Evolutionary conservation across 2,329 filamentous ascomycete species (phyloP), one percentile per base, ranked within the genome.

Genomic region (Cyphellophora europaea): DNA sequence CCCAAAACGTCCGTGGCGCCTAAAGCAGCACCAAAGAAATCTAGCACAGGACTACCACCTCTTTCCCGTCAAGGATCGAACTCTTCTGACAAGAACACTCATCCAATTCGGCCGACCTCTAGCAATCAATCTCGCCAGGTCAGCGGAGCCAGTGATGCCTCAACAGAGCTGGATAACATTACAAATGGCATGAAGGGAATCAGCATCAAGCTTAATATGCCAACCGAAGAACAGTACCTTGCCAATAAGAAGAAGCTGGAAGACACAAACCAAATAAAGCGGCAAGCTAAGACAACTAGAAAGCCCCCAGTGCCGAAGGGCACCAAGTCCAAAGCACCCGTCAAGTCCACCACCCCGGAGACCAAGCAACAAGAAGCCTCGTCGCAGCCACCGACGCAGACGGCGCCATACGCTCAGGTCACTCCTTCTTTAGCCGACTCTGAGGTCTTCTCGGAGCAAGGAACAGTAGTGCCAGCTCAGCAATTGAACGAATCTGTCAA

Each of bases 191-290:
- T 77, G 41, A 71, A 71, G 49, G 69, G 68, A 17, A 52, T 65
- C 41, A 62, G 53, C 35, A 69, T 79, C 36, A 77, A 72, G 14
- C 50, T 79, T 31, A 76, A 74, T 42, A 59, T 77, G 33, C 71
- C 71, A 0, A 63, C 70, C 0, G 65, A 65, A 14, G 72, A 77
- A 48, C 72, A 77, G 48, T 63, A 76, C 40, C 69, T 73, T 17
- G 63, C 61, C 5, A 56, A 67, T 14, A 67, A 72, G 48, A 62
- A 65, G 33, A 62, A 59, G 34, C 51, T 49, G n/a, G 44, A 52
- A 1, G 53, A 59, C n/a, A 59, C 63, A 27, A 57, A 59, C 30
- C 60, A 58, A 38, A 61, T 59, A 32, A 53, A 53, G n/a, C 60
- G 65, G 19, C 59, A 60, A 30, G 60, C 58, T 38, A 62, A 59